Percentiles rank a stretch among this genome's conserved stretches.
phyloP scores from a whole-genome alignment of 305 asterid species.

The Ajuga reptans region DNA sequence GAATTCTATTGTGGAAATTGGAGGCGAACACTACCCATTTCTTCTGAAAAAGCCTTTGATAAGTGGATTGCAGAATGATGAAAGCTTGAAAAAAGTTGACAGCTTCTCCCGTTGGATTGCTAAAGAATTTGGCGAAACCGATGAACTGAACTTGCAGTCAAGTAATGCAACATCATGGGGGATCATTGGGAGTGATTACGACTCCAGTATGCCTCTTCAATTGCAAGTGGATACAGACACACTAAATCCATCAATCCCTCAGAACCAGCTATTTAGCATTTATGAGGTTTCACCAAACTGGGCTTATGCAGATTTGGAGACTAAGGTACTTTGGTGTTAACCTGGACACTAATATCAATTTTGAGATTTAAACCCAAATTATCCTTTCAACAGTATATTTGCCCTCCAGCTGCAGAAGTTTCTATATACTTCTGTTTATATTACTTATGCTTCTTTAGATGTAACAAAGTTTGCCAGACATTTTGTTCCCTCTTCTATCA shows the following conservation, averaged over 20 bases:
- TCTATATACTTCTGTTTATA: not conserved
- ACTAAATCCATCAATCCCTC: constrained; percentile 67
- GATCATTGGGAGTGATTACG: constrained; percentile 56
- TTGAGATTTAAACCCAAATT: not conserved
- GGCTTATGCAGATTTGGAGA: constrained; percentile 60
- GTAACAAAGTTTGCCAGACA: not conserved
- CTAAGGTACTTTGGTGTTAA: constrained; percentile 45
- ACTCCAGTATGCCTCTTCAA: constrained; percentile 48
- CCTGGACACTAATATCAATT: not conserved
- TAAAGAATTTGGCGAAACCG: constrained; percentile 69
- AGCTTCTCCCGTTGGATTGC: constrained; percentile 95
- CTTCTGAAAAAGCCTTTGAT: constrained; percentile 51
- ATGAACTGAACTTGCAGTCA: constrained; percentile 52
- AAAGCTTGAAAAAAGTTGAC: constrained; percentile 86
- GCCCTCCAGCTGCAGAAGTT: not conserved
- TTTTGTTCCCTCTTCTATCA: not conserved
- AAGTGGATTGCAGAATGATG: constrained; percentile 51
- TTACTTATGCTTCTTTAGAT: not conserved
- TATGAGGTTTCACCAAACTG: constrained; percentile 71
- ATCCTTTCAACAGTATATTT: no score
- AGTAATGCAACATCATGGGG: constrained; percentile 70
- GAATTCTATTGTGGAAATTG: constrained; percentile 33
- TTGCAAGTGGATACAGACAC: constrained; percentile 57
- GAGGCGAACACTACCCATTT: constrained; percentile 41
- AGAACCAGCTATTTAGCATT: constrained; percentile 87